Evolutionary conservation across 2,329 filamentous ascomycete genomes (phyloP), one percentile per base, ranked within the genome.

Genomic region (Penicillium sp.): DNA sequence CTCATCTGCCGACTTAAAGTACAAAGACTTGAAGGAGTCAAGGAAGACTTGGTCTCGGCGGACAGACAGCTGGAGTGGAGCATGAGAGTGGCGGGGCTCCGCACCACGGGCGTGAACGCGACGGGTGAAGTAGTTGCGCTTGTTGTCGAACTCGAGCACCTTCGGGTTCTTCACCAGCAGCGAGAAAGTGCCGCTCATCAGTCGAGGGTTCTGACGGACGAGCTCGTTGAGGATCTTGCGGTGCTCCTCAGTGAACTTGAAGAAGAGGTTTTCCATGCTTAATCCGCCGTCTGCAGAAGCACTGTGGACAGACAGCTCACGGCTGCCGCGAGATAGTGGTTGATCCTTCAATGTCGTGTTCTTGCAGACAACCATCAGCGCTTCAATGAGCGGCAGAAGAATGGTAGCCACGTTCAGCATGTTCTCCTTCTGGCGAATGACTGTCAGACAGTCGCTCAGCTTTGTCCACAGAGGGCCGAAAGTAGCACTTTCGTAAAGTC

Each of bases 311-410:
- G 84, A 75, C 66, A 88, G 79, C 41, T 93, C 87, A 63, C 86
- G 86, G 53, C 68, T 72, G 34, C 66, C 69, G 48, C 66, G 78
- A 66, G 65, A 61, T 35, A 77, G 57, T 1, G 78, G 70, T 26
- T 82, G 73, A 51, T 93, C 87, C 62, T 84, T 85, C 46, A 90
- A 76, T 1, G 89, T 86, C 7, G 90, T 95, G 68, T 97, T 97
- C 76, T 97, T 98, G 79, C 94, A 98, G 27, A 98, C 90, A 45
- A 98, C 93, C 93, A 98, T 98, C 52, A 98, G 76, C 5, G 90
- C 89, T 69, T 98, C 93, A 52, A 98, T 96, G 28, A 98, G 76
- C 28, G 93, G 93, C 33, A 97, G 76, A 26, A 98, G 78, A 54
- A 97, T 97, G 0, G 91, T 97, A 28, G 93, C 94, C 48, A 98